phyloP scores from a whole-genome alignment of 768 basidiomycete genomes.

The Podaxis carcinomalis region DNA sequence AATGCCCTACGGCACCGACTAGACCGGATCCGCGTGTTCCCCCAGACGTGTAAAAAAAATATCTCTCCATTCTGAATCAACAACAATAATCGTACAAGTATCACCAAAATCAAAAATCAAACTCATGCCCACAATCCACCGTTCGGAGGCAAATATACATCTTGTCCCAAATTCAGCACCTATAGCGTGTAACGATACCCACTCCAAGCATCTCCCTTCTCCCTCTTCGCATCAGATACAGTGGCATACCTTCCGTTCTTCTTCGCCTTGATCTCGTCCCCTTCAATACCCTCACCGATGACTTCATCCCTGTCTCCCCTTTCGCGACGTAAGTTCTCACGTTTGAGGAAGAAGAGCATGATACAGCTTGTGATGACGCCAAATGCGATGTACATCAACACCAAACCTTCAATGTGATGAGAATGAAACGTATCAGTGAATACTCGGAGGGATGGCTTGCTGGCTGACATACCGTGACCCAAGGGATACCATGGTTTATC shows the following conservation, averaged over 20 bases:
- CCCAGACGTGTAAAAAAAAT: background rate
- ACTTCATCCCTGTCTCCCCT: constrained; percentile 67
- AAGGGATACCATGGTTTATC: constrained; percentile 66
- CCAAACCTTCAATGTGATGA: constrained; percentile 42
- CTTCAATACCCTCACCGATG: constrained; percentile 45
- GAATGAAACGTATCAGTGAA: background rate
- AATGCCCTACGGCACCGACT: background rate
- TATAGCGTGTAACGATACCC: constrained; percentile 67
- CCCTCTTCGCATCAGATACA: constrained; percentile 59
- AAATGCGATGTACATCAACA: constrained; percentile 67
- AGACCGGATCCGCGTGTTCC: background rate
- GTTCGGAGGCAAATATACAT: background rate
- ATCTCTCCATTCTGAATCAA: background rate
- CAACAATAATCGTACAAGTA: no score
- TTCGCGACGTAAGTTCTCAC: constrained; percentile 64
- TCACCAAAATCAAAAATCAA: background rate
- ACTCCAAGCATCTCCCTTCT: constrained; percentile 73
- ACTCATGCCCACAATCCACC: background rate
- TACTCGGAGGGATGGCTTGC: background rate
- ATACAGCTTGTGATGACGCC: constrained; percentile 46
- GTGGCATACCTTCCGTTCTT: constrained; percentile 56
- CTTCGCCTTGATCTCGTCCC: constrained; percentile 27
- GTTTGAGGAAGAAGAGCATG: constrained; percentile 39
- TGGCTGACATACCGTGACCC: constrained; percentile 23
- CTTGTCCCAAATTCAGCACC: constrained; percentile 10